These are phyloP conservation scores for Ricinus communis DNA, from an alignment of 345 rosid genomes.

Conservation along the genomic window DNA sequence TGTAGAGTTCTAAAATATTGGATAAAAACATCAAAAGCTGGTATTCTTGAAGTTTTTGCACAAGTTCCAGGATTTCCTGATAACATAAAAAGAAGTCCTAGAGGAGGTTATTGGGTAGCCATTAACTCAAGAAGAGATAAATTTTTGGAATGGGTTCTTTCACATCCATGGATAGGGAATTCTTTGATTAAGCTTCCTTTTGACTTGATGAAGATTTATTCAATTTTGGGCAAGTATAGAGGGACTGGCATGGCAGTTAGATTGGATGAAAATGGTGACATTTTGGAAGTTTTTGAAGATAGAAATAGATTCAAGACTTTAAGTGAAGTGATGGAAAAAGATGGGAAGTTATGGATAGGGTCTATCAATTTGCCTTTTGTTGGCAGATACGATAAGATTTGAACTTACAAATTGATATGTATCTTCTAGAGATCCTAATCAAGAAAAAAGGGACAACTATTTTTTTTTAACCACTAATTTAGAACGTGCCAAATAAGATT, in stretches of 20 bases:
- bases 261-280: conserved; percentile 59
- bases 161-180: conserved; percentile 52
- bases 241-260: conserved; percentile 64
- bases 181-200: conserved; percentile 41
- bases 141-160: conserved; percentile 34
- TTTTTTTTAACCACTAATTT: too few relatives aligned
- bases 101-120: conserved; percentile 34
- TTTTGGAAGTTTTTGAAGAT: conserved; percentile 34
- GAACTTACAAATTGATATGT: not conserved
- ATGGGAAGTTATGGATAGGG: conserved; percentile 22
- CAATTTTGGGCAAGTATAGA: conserved; percentile 33
- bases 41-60: conserved; percentile 24
- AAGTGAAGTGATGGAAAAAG: conserved; percentile 21
- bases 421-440: too few relatives aligned
- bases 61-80: conserved; percentile 27
- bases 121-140: conserved; percentile 45
- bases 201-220: conserved; percentile 39
- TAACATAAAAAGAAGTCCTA: conserved; percentile 27
- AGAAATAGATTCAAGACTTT: not conserved
- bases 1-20: conserved; percentile 19
- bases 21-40: conserved; percentile 11
- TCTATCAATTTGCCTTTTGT: conserved; percentile 15
- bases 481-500: too few relatives aligned
- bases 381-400: not conserved
- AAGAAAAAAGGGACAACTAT: too few relatives aligned